Conservation (phyloP, 331 rosid genomes). For the Malus hybrid region DNA sequence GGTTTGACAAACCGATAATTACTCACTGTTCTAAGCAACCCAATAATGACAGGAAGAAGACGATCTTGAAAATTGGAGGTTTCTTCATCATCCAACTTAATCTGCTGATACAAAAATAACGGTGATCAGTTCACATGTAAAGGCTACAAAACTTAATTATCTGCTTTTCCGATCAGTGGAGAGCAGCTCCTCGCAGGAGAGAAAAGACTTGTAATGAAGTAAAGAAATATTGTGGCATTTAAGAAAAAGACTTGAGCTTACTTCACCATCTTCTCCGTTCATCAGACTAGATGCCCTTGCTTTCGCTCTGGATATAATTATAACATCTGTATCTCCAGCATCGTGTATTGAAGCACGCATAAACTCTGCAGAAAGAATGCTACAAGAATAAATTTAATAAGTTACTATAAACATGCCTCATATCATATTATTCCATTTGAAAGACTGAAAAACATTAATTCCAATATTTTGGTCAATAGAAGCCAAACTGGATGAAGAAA, state of each 20-base stretch:
- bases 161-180: background rate
- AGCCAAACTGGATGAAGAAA: background rate
- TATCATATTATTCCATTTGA: background rate
- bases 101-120: conserved; percentile 39
- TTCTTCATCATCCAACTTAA: conserved; percentile 80
- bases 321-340: conserved; percentile 58
- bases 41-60: conserved; percentile 88
- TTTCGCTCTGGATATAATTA: conserved; percentile 68
- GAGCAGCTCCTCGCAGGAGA: background rate
- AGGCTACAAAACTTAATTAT: background rate
- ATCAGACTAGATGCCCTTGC: conserved; percentile 60
- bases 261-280: conserved; percentile 74
- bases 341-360: conserved; percentile 74
- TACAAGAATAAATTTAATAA: conserved; percentile 55
- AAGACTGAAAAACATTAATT: background rate
- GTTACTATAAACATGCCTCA: conserved; percentile 20
- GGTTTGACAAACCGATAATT: background rate
- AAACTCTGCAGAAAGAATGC: conserved; percentile 99
- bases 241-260: conserved; percentile 32
- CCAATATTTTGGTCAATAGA: background rate
- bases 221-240: background rate
- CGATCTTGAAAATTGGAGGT: conserved; percentile 57
- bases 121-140: conserved; percentile 23
- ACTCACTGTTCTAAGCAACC: conserved; percentile 99
- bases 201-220: background rate